Base-by-base conservation (phyloP, 2,329 filamentous ascomycete genomes). In the Pyrenophora graminea region DNA sequence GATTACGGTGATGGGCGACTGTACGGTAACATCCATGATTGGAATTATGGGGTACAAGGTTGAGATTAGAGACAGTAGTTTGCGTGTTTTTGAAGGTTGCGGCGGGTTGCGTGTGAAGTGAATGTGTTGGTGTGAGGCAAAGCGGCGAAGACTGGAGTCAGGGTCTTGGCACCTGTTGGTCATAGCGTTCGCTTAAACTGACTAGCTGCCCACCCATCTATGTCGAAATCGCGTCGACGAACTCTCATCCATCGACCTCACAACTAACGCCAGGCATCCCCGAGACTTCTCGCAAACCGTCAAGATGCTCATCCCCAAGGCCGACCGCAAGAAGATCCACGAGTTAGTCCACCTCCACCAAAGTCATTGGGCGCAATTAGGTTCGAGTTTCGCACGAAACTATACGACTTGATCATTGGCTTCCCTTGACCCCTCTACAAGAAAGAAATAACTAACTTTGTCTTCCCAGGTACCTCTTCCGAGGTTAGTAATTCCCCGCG, bases 261-360 rank as follows among this genome's bases (percentile, higher is more conserved):
- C 51, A 44, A 52, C 41, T 53, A 44, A 46, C 39, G 48, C 39
- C 39, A 56, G 64, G 54, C 66, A 67, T 61, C 61, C 49, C 55
- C 61, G 54, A 62, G 51, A 55, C 55, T 58, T 52, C 45, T 61
- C 60, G 46, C 59, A 64, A 64, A 63, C 74, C 71, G 75, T 71
- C 74, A 79, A 77, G 68, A 79, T 79, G 94, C 89, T 99, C 85
- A 99, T 99, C 81, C 94, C 94, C 80, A 97, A 97, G 89, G 89
- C 91, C 81, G 94, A 99, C 85, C 92, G 95, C 85, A 99, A 99
- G 90, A 91, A 91, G 89, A 97, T 99, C 83, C 94, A 99, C 87
- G 93, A 93, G 89, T 96, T 93, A 89, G 90, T 99, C 88, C 47
- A 53, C 64, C 64, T 61, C 53, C 56, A 57, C 45, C 49, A 45